Base-by-base conservation (phyloP, 2,329 filamentous ascomycete genomes). In the Paramyrothecium sp. region DNA sequence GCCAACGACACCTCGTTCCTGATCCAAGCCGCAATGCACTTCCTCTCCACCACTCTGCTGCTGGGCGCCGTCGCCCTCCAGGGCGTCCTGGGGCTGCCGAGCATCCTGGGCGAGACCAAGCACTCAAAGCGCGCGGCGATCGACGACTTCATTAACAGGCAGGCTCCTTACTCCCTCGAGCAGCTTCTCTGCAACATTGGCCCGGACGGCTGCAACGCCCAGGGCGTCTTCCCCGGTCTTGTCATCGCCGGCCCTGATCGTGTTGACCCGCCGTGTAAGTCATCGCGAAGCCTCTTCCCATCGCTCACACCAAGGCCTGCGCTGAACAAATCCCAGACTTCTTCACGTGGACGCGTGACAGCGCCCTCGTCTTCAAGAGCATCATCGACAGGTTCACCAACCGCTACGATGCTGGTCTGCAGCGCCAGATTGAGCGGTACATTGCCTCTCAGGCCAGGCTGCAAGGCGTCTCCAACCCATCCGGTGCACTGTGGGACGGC, bases 281-380 rank as follows among this genome's bases (percentile, higher is more conserved):
- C 38, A 44, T 44, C 2, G 3, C 17, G 17, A 33, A 16, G 34
- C 38, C 44, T 54, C 13, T 3, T 34, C 8, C 5, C 22, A 3
- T 50, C 7, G 16, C 48, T 67, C 19, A 68, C 44, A 55, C 12
- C 3, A 12, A 12, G 5, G 5, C 4, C 38, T 7, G 13, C 5
- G n/a, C 38, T 2, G 7, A 12, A 4, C 4, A 5, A 4, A 10
- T 30, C 10, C 26, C 10, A 91, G 89, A 93, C 71, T 92, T 83
- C 67, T 93, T 86, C 67, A 91, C 89, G 1, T 94, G 90, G 90
- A 91, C 87, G 2, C 78, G 90, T 66, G 90, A 94, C 70, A 82
- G 88, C 17, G 88, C 87, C 22, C 78, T 93, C 30, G 85, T 86
- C 2, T 84, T 89, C 75, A 91, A 91, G 73, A 76, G 78, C 22